Evolutionary conservation across 2,329 filamentous ascomycete species (phyloP).

Genomic region (Sordariomycetes sp.): DNA sequence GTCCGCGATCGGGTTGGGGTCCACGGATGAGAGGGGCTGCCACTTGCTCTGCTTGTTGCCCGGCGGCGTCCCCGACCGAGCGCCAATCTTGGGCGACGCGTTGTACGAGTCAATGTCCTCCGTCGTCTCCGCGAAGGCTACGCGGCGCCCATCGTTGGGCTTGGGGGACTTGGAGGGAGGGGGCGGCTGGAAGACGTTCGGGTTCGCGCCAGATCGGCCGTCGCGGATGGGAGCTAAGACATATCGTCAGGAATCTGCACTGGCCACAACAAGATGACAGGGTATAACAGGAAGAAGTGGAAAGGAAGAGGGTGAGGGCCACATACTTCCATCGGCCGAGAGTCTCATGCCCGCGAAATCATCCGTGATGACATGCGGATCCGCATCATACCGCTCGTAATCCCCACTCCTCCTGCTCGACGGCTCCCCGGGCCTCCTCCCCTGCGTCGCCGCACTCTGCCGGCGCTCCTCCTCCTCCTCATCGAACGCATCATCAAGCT

Average conservation of each 20-base stretch:
- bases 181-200: slow-evolving; percentile 67
- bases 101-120: slow-evolving; percentile 76
- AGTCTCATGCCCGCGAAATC: slow-evolving; percentile 71
- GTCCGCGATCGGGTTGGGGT: slow-evolving; percentile 74
- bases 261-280: neutral
- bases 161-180: slow-evolving; percentile 41
- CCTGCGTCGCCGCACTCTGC: slow-evolving; percentile 16
- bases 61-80: slow-evolving; percentile 29
- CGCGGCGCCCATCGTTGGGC: slow-evolving; percentile 36
- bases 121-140: slow-evolving; percentile 50
- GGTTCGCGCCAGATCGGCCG: slow-evolving; percentile 58
- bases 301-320: neutral
- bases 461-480: slow-evolving; percentile 36
- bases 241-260: slow-evolving; percentile 10
- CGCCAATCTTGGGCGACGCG: slow-evolving; percentile 43
- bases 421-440: slow-evolving; percentile 44
- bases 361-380: slow-evolving; percentile 80
- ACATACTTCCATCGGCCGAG: slow-evolving; percentile 51
- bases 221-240: slow-evolving; percentile 41
- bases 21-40: slow-evolving; percentile 79
- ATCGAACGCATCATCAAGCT: slow-evolving; percentile 78
- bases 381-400: slow-evolving; percentile 86
- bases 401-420: slow-evolving; percentile 66
- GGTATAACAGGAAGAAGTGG: neutral
- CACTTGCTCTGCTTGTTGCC: slow-evolving; percentile 78